Evolutionary conservation across 2,329 filamentous ascomycete species (phyloP), one percentile per base, ranked within the genome.

Genomic region (Exophiala aquamarina): DNA sequence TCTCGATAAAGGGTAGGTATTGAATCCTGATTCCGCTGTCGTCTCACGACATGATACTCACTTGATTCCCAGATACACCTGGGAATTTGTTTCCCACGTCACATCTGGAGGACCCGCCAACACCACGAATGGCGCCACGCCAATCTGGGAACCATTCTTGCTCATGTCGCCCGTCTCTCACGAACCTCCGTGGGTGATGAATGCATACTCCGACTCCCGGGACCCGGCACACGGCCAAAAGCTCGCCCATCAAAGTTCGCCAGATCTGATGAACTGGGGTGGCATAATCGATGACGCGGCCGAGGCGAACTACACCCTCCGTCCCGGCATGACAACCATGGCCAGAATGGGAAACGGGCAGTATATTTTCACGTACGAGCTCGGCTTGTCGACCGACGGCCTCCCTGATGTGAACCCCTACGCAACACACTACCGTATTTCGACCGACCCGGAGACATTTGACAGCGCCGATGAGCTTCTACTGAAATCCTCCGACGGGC

Each of bases 71-170:
- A 41, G 38, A 41, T 41, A 41, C 14, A 26, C 77, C 1, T 87
- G 83, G 83, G 67, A 76, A 18, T 87, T 85, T 54, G 76, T 85
- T 41, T 81, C 77, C 42, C 75, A 79, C 53, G 75, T 86, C 32
- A 82, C 82, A 1, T 66, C 69, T 2, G 84, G 83, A 33, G 79
- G 79, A 9, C 71, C 72, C 21, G 80, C 82, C 5, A 61, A 70
- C 1, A 76, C 82, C 6, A 77, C 78, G 59, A 84, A 86, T 57
- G 82, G 79, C 2, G 63, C 79, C 11, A 81, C 79, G 0, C 79
- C 82, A 0, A 78, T 87, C 26, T 87, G 84, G 84, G 84, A 87
- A 61, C 83, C 83, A 1, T 85, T 83, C 61, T 65, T 86, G 23
- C 59, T 77, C 18, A 41, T 41, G 38, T 41, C 38, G 11, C 38